Evolutionary conservation across 768 basidiomycete genomes (phyloP), one percentile per base, ranked within the genome.

Genomic region (Terana coerulea): DNA sequence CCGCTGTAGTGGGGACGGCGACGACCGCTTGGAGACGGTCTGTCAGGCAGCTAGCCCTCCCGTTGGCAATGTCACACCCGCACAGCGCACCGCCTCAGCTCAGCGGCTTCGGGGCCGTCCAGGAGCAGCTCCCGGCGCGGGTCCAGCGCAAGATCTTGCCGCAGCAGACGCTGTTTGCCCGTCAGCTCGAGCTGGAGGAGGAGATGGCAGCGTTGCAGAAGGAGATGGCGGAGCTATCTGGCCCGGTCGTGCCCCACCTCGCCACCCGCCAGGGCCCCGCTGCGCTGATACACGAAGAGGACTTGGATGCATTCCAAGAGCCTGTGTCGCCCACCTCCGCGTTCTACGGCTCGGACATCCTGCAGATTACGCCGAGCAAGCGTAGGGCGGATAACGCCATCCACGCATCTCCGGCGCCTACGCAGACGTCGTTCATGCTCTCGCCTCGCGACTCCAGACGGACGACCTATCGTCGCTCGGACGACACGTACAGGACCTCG

Each of bases 131-230:
- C 49, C 43, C 7, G 51, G 45, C 21, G 19, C 51, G 4, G 19
- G 21, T 29, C 31, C 54, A 49, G 15, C 45, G 57, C 29, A 59
- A 52, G 19, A 68, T 68, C 17, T 33, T 67, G 5, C 59, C 56
- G 9, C 56, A 53, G 43, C 65, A 65, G 39, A 37, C 49, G 2
- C 50, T 59, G 46, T 59, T 58, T 26, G 59, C 57, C 0, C 54
- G 59, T 14, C 60, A 51, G 21, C 28, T 59, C 19, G 63, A 63
- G 36, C 44, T 48, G 1, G 54, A 63, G 24, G 39, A 33, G 15
- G 36, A 47, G 24, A 17, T 19, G 8, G n/a, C 11, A 26, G 14
- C 30, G 24, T 14, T 22, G n/a, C 10, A 21, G 26, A 4, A 28
- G 28, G 22, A n/a, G 28, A 29, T 17, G 21, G 6, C 25, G 31